Evolutionary conservation across 768 basidiomycete species (phyloP), one percentile per base, ranked within the genome.

Genomic region (Boletus bicolor): DNA sequence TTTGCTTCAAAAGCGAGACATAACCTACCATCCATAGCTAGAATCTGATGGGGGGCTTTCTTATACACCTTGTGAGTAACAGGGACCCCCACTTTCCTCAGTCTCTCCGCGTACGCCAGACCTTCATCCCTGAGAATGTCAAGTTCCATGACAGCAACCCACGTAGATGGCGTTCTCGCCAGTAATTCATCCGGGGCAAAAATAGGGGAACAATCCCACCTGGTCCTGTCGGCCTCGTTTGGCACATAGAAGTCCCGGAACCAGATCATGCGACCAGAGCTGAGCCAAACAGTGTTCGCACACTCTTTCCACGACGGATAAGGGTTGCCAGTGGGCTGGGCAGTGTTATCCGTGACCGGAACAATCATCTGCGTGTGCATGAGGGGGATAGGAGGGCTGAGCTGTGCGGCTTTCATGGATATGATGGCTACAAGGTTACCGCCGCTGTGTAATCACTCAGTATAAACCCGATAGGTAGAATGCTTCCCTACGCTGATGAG

Each of bases 321-420:
- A 5, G 66, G 68, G 15, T 60, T 57, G 3, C 61, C 76, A 44
- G 62, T 72, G 55, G 58, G 75, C 73, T 63, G 63, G 7, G 83
- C 82, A 15, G 88, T 89, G 75, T 89, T 90, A 66, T 91, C 86
- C 3, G 80, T 83, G 28, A 89, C 87, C 0, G 89, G 89, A 5
- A 89, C 89, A 42, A 89, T 78, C 49, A 90, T 77, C 7, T 89
- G 75, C 60, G 85, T 84, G 70, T 86, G 82, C 4, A 78, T 60
- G 44, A 89, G 65, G 4, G 80, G 79, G 47, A 85, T 80, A 5
- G 79, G 77, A 3, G 79, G 81, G 10, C 64, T 61, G 32, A 73
- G 64, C 41, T 79, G 71, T 0, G 76, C 75, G 6, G 86, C 86
- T 71, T 85, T 86, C 70, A 88, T 82, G 0, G 86, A 76, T 8